Evolutionary conservation across 2,329 filamentous ascomycete genomes (phyloP), one percentile per base, ranked within the genome.

Genomic region (Verticillium isaacii): DNA sequence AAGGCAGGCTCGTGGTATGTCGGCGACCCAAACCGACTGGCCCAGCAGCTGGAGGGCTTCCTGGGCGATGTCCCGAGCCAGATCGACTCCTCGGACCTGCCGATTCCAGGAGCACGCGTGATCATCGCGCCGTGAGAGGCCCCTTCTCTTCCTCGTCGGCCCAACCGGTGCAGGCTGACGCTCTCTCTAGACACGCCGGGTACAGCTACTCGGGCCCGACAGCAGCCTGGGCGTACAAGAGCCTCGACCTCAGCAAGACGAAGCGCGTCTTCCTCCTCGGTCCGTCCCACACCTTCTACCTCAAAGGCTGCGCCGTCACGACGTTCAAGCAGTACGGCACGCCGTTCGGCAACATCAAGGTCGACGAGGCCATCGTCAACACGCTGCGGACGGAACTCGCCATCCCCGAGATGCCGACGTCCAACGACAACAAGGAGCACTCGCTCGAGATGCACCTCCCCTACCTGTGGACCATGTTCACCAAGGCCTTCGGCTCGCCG

Each of bases 391-490:
- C 74, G 2, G 72, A 67, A 0, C 66, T 66, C 0, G 57, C 60
- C 1, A 73, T 80, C 66, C 76, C 82, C 19, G 78, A 82, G 59
- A 95, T 97, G 80, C 85, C 84, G 1, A 76, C 74, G 19, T 70
- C 78, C 4, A 80, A 87, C 6, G 95, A 99, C 70, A 85, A 92
- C 64, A 83, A 85, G 5, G 95, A 99, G 75, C 95, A 99, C 76
- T 97, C 92, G 59, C 84, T 98, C 1, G 95, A 99, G 79, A 96
- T 99, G 90, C 95, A 99, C 68, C 82, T 98, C 9, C 94, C 95
- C 0, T 97, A 96, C 71, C 89, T 98, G 65, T 93, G 93, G 80
- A 93, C 93, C 72, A 86, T 91, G 60, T 82, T 87, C 2, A 70
- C 82, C 58, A 77, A 81, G 62, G 81, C 80, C 0, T 83, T 85